These are phyloP conservation scores for Leishmania major DNA, from an alignment of 208 protist species.

Conservation along the genomic window DNA sequence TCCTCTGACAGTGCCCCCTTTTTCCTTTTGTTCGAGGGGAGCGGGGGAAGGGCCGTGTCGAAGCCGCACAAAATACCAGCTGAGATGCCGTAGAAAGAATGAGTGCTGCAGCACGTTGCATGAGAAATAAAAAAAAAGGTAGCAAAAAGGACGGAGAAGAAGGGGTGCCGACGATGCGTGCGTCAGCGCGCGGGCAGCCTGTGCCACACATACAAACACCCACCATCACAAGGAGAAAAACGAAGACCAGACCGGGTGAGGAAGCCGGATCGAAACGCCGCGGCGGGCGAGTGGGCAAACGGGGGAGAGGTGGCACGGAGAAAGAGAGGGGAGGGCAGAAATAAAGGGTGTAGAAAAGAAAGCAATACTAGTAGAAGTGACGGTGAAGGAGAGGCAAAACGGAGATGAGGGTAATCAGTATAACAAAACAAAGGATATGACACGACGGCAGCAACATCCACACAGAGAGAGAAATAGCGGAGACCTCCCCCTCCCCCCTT, in stretches of 20 bases:
- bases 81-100: not conserved
- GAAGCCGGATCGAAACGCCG: not conserved
- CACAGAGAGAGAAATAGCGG: not conserved
- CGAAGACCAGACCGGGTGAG: not conserved
- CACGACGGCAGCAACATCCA: not conserved
- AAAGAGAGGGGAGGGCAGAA: not conserved
- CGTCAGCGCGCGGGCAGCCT: not conserved
- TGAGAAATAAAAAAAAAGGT: not conserved
- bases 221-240: not conserved
- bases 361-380: not conserved
- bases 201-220: not conserved
- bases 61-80: not conserved
- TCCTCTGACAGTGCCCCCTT: not conserved
- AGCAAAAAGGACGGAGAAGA: not conserved
- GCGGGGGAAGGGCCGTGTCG: too few species aligned
- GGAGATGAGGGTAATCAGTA: not conserved
- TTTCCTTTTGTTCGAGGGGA: not conserved
- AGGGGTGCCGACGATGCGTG: not conserved
- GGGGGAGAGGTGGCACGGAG: not conserved
- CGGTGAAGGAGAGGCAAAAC: not conserved
- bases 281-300: not conserved
- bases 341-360: not conserved
- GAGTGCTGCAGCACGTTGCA: not conserved
- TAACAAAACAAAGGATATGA: not conserved
- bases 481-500: not conserved